Percentiles rank a stretch among this genome's conserved stretches.
phyloP scores from a whole-genome alignment of 331 rosid species.

The Quercus lobata region DNA sequence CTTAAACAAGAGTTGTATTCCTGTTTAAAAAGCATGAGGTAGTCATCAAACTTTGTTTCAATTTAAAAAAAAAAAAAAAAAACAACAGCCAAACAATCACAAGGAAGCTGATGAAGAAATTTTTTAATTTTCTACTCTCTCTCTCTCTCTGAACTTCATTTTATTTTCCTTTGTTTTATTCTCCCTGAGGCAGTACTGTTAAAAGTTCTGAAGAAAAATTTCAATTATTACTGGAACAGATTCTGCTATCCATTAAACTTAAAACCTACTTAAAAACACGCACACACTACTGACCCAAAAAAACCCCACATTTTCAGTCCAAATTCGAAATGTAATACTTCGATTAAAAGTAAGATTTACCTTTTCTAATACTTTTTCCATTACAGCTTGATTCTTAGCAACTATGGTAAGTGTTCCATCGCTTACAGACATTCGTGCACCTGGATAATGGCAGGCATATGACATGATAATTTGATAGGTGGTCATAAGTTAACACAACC shows the following conservation, averaged over 20 bases:
- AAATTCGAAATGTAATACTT: neutral
- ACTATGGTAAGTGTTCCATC: constrained; percentile 84
- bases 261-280: neutral
- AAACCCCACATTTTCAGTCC: neutral
- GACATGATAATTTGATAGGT: constrained; percentile 19
- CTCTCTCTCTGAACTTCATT: neutral
- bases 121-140: neutral
- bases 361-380: constrained; percentile 82
- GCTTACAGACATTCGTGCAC: constrained; percentile 82
- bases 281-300: neutral
- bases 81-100: too few relatives aligned
- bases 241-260: neutral
- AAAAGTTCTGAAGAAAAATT: neutral
- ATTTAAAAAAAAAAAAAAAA: too few relatives aligned
- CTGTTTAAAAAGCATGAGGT: too few relatives aligned
- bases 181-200: neutral
- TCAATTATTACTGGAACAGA: neutral
- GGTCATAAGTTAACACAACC: neutral
- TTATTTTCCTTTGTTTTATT: neutral
- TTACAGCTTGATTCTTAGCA: constrained; percentile 74
- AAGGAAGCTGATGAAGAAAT: neutral
- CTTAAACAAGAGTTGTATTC: neutral
- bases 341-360: constrained; percentile 35
- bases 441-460: constrained; percentile 34
- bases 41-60: too few relatives aligned